Percentiles rank a stretch among this genome's conserved stretches.
These are phyloP conservation scores for Rhynchosporium secalis DNA, from an alignment of 2,329 filamentous ascomycete genomes.

Conservation along the genomic window DNA sequence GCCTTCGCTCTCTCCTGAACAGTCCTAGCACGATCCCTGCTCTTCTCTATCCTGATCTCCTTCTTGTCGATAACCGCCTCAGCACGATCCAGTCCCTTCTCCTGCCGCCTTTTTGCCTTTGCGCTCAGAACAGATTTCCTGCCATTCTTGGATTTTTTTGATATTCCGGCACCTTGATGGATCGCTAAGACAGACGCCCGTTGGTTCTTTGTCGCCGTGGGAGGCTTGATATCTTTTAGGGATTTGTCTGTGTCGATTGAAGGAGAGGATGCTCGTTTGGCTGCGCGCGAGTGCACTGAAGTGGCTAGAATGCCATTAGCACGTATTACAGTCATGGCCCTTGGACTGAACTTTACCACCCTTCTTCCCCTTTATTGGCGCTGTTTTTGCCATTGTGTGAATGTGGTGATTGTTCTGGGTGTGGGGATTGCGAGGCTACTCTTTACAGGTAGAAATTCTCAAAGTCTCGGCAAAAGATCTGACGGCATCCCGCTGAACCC, in stretches of 20 bases:
- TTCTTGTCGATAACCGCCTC: conserved; percentile 61
- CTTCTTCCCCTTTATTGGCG: conserved; percentile 37
- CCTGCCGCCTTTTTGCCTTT: conserved; percentile 56
- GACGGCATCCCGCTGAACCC: not conserved
- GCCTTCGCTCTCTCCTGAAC: conserved; percentile 52
- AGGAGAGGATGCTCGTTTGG: conserved; percentile 69
- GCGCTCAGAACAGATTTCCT: conserved; percentile 56
- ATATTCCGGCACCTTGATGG: conserved; percentile 65
- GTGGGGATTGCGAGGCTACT: conserved; percentile 12
- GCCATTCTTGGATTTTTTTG: conserved; percentile 62
- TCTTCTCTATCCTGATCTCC: conserved; percentile 55
- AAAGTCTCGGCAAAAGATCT: conserved; percentile 14
- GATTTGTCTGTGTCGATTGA: conserved; percentile 72
- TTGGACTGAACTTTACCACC: conserved; percentile 27
- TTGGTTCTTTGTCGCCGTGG: conserved; percentile 48
- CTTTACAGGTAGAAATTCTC: conserved; percentile 16
- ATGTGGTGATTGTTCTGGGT: conserved; percentile 13
- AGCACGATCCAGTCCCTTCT: conserved; percentile 59
- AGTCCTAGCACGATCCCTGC: conserved; percentile 49
- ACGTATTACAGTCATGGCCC: not conserved
- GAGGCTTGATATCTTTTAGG: conserved; percentile 58
- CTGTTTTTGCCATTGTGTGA: conserved; percentile 40
- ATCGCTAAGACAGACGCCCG: conserved; percentile 69
- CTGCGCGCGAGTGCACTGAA: conserved; percentile 73
- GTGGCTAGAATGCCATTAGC: conserved; percentile 36